phyloP scores from a whole-genome alignment of 2,329 filamentous ascomycete genomes.

The Xylaria sp. region DNA sequence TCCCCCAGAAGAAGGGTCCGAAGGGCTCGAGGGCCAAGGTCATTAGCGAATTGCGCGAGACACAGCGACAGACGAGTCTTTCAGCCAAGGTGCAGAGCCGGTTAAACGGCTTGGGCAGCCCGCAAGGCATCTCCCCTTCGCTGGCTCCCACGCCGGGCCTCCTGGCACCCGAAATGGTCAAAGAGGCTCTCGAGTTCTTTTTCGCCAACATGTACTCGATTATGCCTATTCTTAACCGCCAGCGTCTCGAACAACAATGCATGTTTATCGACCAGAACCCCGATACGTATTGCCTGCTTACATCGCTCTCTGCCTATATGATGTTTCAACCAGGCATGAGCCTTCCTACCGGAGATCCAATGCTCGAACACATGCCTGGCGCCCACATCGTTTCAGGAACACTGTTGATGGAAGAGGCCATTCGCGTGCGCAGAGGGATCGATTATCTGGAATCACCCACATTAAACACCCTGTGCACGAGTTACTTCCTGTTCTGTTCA shows the following conservation, averaged over 20 bases:
- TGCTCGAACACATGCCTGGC: constrained; percentile 66
- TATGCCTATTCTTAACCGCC: constrained; percentile 70
- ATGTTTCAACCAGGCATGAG: constrained; percentile 76
- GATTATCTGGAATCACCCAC: constrained; percentile 69
- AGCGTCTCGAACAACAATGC: constrained; percentile 67
- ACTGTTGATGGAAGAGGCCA: constrained; percentile 73
- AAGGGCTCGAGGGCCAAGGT: constrained; percentile 80
- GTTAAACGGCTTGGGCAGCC: constrained; percentile 65
- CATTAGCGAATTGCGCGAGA: constrained; percentile 77
- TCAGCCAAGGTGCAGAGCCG: constrained; percentile 70
- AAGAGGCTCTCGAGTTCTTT: constrained; percentile 75
- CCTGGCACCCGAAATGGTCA: constrained; percentile 70
- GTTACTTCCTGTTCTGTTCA: constrained; percentile 80
- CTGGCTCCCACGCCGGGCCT: constrained; percentile 69
- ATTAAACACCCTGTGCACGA: constrained; percentile 73
- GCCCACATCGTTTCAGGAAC: constrained; percentile 72
- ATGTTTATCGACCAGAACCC: constrained; percentile 70
- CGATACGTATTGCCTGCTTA: constrained; percentile 72
- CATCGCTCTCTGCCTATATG: constrained; percentile 74
- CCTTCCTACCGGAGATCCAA: constrained; percentile 67
- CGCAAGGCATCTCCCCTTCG: constrained; percentile 57
- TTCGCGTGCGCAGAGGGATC: constrained; percentile 71
- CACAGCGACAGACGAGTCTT: constrained; percentile 73
- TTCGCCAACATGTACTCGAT: constrained; percentile 74
- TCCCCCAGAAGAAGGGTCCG: constrained; percentile 80